Evolutionary conservation across 306 rosid genomes (phyloP).

Genomic region (Rosa persica): DNA sequence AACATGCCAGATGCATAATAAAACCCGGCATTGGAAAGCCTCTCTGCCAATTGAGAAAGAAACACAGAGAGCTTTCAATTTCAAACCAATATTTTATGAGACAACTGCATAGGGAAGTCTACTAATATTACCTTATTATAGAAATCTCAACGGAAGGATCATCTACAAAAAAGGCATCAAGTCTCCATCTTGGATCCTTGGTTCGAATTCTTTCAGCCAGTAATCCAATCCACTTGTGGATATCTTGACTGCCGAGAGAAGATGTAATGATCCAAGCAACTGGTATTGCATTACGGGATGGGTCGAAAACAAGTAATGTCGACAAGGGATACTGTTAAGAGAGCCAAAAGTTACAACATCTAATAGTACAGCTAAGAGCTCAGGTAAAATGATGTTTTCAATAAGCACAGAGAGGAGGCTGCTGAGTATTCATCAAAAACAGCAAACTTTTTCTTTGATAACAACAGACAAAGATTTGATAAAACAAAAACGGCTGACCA

Average conservation of each 20-base stretch:
- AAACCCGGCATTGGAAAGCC: conserved; percentile 65
- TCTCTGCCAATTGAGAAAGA: conserved; percentile 51
- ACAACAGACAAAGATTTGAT: neutral
- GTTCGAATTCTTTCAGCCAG: conserved; percentile 54
- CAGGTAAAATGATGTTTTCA: neutral
- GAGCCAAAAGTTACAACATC: neutral
- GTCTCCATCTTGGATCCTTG: conserved; percentile 73
- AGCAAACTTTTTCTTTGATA: neutral
- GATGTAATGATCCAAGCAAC: conserved; percentile 83
- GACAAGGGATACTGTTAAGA: conserved; percentile 60
- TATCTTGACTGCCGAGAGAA: conserved; percentile 50
- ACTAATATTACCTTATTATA: conserved; percentile 50
- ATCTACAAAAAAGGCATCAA: conserved; percentile 59
- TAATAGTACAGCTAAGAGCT: neutral
- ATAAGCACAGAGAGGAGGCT: neutral
- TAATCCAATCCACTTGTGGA: conserved; percentile 66
- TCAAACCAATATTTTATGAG: neutral
- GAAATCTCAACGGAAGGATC: conserved; percentile 65
- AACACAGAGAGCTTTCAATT: conserved; percentile 24
- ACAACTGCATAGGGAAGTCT: conserved; percentile 12
- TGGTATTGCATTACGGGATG: conserved; percentile 74
- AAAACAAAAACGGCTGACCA: neutral
- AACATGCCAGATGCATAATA: conserved; percentile 67
- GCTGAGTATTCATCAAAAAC: neutral
- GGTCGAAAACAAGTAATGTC: conserved; percentile 71